phyloP scores from a whole-genome alignment of 305 asterid species.

The Withania somnifera region DNA sequence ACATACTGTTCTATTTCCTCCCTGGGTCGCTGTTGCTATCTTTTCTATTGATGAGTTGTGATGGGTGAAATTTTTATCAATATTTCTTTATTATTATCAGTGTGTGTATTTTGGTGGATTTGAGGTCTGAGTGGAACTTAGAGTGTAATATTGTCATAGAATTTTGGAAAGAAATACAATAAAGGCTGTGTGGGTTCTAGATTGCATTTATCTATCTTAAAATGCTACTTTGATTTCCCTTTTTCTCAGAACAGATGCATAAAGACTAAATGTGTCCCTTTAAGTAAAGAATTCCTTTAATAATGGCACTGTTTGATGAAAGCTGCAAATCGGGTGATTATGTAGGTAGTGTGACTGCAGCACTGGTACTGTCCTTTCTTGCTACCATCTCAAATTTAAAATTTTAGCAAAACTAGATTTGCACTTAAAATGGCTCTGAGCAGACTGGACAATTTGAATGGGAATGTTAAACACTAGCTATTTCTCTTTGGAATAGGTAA shows the following conservation, averaged over 20 bases:
- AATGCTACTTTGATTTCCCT: not conserved
- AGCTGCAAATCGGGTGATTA: not conserved
- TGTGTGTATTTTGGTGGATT: not conserved
- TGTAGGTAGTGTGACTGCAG: not conserved
- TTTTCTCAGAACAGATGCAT: not conserved
- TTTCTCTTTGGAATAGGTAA: not conserved
- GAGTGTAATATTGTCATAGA: not conserved
- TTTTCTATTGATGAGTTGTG: not conserved
- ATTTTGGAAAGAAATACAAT: not conserved
- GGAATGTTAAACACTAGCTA: not conserved
- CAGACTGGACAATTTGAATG: not conserved
- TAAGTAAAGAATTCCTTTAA: not conserved
- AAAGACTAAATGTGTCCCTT: not conserved
- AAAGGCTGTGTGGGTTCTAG: not conserved
- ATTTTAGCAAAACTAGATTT: not conserved
- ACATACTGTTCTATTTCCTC: not conserved
- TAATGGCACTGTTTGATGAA: not conserved
- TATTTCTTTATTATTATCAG: not conserved
- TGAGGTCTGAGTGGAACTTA: not conserved
- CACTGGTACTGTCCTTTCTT: not conserved
- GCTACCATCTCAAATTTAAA: not conserved
- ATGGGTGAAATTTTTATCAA: not conserved
- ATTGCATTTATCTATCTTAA: not conserved
- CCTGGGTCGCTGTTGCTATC: not conserved
- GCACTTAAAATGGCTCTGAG: not conserved